These are phyloP conservation scores for Solanum raphanifolium DNA, from an alignment of 257 asterid species.

Conservation along the genomic window DNA sequence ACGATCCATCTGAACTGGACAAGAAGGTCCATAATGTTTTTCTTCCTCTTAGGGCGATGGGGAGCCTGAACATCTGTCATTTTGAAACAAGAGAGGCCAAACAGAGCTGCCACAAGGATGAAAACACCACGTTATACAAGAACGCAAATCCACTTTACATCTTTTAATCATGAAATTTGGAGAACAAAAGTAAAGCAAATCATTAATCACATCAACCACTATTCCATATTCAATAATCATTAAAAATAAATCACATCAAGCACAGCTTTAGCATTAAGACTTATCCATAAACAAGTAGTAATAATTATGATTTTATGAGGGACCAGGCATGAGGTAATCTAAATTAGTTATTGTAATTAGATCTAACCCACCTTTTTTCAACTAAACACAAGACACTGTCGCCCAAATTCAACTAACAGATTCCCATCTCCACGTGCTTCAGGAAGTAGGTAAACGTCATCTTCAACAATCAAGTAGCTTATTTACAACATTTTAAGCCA, in stretches of 20 bases:
- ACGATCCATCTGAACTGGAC: constrained; percentile 85
- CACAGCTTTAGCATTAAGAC: not conserved
- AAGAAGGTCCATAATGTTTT: constrained; percentile 68
- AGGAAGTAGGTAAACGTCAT: not conserved
- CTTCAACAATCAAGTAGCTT: not conserved
- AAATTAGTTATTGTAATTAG: not conserved
- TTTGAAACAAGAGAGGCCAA: not conserved
- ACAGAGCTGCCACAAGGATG: constrained; percentile 3
- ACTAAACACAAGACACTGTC: not conserved
- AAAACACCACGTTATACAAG: not conserved
- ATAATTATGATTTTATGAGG: not conserved
- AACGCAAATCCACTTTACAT: not conserved
- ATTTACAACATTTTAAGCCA: not conserved
- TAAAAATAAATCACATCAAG: not conserved
- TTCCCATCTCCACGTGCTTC: not conserved
- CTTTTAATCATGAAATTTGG: not conserved
- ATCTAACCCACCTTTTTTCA: not conserved
- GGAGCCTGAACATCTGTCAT: constrained; percentile 95
- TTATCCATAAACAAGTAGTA: not conserved
- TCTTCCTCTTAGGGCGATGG: constrained; percentile 90
- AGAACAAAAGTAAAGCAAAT: not conserved
- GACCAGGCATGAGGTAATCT: not conserved
- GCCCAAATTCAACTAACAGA: not conserved
- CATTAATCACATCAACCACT: not conserved
- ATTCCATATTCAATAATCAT: not conserved